Base-by-base conservation (phyloP, 2,329 filamentous ascomycete genomes). In the Fusarium kyushuense region DNA sequence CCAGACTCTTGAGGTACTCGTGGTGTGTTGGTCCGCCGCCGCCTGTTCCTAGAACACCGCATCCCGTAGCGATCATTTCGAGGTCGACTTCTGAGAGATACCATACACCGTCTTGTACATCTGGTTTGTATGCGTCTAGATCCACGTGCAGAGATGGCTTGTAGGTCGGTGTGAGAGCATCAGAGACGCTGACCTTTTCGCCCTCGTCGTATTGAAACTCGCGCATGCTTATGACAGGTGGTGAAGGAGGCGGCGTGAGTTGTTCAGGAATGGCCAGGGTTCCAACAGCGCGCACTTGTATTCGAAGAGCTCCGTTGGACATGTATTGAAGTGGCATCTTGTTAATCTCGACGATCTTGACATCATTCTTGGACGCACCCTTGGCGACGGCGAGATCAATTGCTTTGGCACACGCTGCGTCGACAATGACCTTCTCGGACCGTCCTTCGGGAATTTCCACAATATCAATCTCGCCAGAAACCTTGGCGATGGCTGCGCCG, bases 401-500 rank as follows among this genome's bases (percentile, higher is more conserved):
- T 8, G 77, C 77, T 21, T 74, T 76, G 33, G 80, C 72, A 21
- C 79, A 77, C 1, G 80, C 81, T 6, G 78, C 79, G 23, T 79
- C 76, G 4, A 83, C 75, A 1, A 82, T 76, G 0, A 74, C 73
- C 54, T 79, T 76, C 30, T 80, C 76, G 5, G 78, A 71, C 3
- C 77, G 77, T 5, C 77, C 79, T 23, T 81, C 79, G 17, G 81
- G 69, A 12, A 84, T 81, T 62, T 84, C 80, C n/a, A 87, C 82
- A 2, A 83, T 76, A 56, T 88, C 86, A 3, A 87, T 77, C 12
- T 83, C 81, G 1, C 84, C 85, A 4, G 82, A 82, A 1, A 87
- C 82, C 54, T 85, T 85, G 4, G 84, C 84, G 32, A 87, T 87
- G 0, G 87, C 87, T 1, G 87, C 87, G 8, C 87, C 87, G 4